Evolutionary conservation across 331 rosid genomes (phyloP).

Genomic region (Quercus tomentella): DNA sequence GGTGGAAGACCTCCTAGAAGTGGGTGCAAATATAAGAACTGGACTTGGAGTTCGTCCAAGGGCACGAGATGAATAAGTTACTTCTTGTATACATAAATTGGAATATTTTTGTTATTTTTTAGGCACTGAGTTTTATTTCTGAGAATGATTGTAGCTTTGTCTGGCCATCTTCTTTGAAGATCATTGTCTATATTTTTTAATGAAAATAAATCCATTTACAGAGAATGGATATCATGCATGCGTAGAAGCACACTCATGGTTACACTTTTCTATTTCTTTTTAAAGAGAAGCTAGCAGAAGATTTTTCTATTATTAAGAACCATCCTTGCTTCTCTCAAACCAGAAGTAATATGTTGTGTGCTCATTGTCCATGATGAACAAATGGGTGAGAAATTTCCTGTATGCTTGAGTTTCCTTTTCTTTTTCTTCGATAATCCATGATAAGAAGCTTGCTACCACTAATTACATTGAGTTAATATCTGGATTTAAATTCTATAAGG

Average conservation of each 20-base stretch:
- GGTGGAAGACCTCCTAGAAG: constrained; percentile 71
- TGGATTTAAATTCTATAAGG: no score
- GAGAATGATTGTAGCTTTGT: neutral
- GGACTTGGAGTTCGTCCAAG: constrained; percentile 58
- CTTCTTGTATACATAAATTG: neutral
- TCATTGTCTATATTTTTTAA: neutral
- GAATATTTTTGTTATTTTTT: neutral
- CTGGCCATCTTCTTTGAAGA: neutral
- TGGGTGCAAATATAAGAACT: constrained; percentile 63
- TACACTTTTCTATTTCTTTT: neutral
- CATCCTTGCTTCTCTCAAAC: neutral
- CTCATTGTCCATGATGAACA: neutral
- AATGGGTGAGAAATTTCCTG: no score
- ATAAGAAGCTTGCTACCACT: neutral
- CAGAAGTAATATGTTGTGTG: neutral
- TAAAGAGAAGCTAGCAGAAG: neutral
- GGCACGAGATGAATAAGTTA: constrained; percentile 21
- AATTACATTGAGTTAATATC: no score
- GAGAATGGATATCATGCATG: neutral
- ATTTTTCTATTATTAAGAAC: neutral
- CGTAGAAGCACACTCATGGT: neutral
- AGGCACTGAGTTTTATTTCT: neutral
- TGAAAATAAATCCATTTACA: neutral
- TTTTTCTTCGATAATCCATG: neutral
- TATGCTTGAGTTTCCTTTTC: no score